Evolutionary conservation across 1,139 yeast species (phyloP).

Genomic region (Hansenula sp.): DNA sequence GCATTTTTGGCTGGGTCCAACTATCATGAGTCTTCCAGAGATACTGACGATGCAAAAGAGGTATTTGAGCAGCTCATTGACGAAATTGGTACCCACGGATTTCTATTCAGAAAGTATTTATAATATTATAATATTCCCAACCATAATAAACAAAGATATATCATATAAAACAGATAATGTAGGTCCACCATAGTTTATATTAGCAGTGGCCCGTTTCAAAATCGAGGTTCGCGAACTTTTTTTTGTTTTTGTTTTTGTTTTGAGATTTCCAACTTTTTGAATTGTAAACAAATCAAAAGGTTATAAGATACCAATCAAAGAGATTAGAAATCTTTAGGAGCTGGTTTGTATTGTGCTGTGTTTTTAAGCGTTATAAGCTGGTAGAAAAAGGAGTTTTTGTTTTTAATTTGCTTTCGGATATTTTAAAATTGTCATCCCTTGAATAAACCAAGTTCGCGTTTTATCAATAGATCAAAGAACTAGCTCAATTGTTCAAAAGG

Average conservation of each 20-base stretch:
- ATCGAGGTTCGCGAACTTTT: neutral
- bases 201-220: too few species aligned
- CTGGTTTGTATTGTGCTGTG: too few species aligned
- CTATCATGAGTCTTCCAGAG: constrained; percentile 9
- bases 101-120: neutral
- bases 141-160: neutral
- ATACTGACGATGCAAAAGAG: constrained; percentile 7
- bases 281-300: neutral
- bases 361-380: too few species aligned
- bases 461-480: too few species aligned
- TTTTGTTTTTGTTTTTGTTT: neutral
- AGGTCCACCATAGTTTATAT: neutral
- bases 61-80: constrained; percentile 7
- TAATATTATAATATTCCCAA: neutral
- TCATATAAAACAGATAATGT: too few species aligned
- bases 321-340: too few species aligned
- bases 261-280: neutral
- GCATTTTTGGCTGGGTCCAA: constrained; percentile 14
- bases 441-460: neutral
- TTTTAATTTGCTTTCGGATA: too few species aligned
- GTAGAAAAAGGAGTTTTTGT: too few species aligned
- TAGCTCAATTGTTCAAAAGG: neutral
- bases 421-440: too few species aligned
- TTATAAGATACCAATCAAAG: too few species aligned
- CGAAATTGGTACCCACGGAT: neutral